Conservation (phyloP, 2,329 filamentous ascomycete species). For the Curvularia sp. region DNA sequence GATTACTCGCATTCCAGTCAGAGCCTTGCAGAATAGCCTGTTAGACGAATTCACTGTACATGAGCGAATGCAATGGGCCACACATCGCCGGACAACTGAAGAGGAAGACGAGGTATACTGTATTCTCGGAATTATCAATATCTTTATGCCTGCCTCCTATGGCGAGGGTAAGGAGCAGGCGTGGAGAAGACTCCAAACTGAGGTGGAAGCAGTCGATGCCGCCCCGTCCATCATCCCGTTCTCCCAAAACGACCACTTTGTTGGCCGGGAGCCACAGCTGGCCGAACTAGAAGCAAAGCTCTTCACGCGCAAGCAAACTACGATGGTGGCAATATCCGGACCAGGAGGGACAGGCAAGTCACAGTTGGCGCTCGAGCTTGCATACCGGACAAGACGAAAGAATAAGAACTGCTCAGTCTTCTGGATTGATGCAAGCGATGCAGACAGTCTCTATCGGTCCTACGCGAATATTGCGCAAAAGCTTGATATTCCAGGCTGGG, state of each 20-base stretch:
- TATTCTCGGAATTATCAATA: constrained; percentile 28
- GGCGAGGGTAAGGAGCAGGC: constrained; percentile 12
- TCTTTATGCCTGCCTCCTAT: constrained; percentile 26
- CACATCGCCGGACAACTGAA: constrained; percentile 23
- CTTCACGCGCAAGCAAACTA: too few relatives aligned
- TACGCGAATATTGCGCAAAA: background rate
- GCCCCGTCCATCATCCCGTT: background rate
- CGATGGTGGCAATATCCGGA: background rate
- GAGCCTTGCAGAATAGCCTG: background rate
- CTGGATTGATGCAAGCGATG: background rate
- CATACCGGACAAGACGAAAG: background rate
- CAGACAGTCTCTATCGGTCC: background rate
- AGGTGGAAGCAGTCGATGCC: background rate
- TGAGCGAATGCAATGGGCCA: constrained; percentile 17
- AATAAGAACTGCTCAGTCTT: too few relatives aligned
- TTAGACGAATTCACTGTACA: background rate
- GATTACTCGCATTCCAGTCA: background rate
- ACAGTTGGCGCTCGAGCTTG: background rate
- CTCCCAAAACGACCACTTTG: background rate
- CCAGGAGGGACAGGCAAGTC: background rate
- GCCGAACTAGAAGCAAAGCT: background rate
- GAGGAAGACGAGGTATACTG: constrained; percentile 29
- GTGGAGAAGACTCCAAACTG: background rate
- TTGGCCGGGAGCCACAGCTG: background rate
- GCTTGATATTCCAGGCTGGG: background rate